Evolutionary conservation across 2,329 filamentous ascomycete species (phyloP).

Genomic region (Nemania bipapillata): DNA sequence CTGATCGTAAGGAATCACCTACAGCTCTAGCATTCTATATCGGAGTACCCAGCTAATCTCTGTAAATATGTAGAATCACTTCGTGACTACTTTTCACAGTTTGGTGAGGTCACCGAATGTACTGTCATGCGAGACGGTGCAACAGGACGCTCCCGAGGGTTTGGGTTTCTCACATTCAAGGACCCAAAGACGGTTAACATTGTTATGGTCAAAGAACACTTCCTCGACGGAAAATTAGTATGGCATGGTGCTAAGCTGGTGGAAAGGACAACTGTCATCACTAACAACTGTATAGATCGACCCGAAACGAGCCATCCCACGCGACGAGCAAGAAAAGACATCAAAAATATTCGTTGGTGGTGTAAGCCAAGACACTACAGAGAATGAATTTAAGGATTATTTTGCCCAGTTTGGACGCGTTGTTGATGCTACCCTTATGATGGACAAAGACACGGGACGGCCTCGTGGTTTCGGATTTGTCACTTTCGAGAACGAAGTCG

Average conservation of each 20-base stretch:
- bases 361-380: conserved; percentile 95
- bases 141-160: conserved; percentile 91
- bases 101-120: conserved; percentile 95
- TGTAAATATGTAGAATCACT: conserved; percentile 77
- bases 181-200: conserved; percentile 98
- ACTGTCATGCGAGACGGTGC: conserved; percentile 99
- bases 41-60: conserved; percentile 38
- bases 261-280: background rate
- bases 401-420: conserved; percentile 97
- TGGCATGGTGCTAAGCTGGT: conserved; percentile 52
- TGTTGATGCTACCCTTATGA: conserved; percentile 98
- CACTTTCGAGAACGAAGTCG: conserved; percentile 94
- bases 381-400: conserved; percentile 95
- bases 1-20: conserved; percentile 78
- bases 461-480: conserved; percentile 97
- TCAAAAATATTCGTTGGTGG: conserved; percentile 99
- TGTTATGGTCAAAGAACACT: conserved; percentile 99
- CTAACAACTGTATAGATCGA: conserved; percentile 76
- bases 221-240: conserved; percentile 97
- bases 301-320: conserved; percentile 94
- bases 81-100: conserved; percentile 96
- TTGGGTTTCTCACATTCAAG: conserved; percentile 97
- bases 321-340: conserved; percentile 97
- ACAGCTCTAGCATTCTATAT: conserved; percentile 10
- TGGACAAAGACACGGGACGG: conserved; percentile 99